These are phyloP conservation scores for Monosporascus cannonballus DNA, from an alignment of 2,329 filamentous ascomycete species.

Conservation along the genomic window DNA sequence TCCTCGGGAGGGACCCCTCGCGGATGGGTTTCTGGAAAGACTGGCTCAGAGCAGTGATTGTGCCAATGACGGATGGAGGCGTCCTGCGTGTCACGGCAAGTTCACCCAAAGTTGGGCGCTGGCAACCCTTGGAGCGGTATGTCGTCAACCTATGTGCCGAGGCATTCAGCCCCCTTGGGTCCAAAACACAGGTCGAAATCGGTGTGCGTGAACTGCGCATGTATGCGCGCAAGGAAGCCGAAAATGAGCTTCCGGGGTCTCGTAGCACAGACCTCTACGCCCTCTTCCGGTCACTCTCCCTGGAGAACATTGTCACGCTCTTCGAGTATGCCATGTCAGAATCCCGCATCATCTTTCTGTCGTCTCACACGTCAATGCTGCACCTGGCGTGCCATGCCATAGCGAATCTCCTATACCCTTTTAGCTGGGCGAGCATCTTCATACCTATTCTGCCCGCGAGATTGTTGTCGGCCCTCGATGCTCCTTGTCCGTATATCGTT, in stretches of 20 bases:
- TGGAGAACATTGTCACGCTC: constrained; percentile 86
- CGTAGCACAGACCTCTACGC: constrained; percentile 90
- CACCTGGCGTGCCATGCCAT: constrained; percentile 89
- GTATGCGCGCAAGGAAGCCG: constrained; percentile 87
- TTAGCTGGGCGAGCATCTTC: constrained; percentile 91
- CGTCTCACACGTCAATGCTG: constrained; percentile 93
- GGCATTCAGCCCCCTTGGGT: constrained; percentile 84
- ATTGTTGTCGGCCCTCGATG: constrained; percentile 83
- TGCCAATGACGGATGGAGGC: constrained; percentile 88
- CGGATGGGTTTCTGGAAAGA: constrained; percentile 97
- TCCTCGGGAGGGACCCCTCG: constrained; percentile 77
- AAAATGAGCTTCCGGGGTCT: constrained; percentile 88
- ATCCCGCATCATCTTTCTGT: constrained; percentile 91
- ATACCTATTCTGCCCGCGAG: constrained; percentile 87
- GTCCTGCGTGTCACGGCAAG: constrained; percentile 78
- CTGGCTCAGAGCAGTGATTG: constrained; percentile 89
- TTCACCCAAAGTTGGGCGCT: constrained; percentile 85
- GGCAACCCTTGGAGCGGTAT: constrained; percentile 95
- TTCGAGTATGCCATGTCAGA: constrained; percentile 92
- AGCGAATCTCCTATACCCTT: constrained; percentile 76
- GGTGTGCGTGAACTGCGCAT: constrained; percentile 83
- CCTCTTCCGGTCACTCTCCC: constrained; percentile 80
- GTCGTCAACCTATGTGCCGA: constrained; percentile 96
- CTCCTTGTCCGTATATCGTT: constrained; percentile 94
- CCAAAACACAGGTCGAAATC: constrained; percentile 92